Evolutionary conservation across 78 protist species (phyloP).

Genomic region (Paulinella micropora): DNA sequence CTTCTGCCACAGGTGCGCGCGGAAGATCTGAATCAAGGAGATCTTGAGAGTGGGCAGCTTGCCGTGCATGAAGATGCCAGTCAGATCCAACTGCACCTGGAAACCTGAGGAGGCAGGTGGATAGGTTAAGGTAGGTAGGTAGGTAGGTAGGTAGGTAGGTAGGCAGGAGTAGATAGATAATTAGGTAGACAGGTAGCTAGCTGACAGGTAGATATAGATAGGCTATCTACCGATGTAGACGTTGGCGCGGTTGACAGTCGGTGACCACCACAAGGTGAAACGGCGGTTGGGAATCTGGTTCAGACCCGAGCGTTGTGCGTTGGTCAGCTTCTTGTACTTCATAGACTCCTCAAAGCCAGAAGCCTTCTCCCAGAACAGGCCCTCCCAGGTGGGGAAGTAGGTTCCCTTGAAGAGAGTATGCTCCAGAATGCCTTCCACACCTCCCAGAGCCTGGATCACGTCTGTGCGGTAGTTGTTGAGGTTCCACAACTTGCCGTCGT

Average conservation of each 20-base stretch:
- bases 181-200: too few species aligned
- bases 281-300: constrained; percentile 99
- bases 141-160: too few species aligned
- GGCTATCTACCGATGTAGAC: constrained; percentile 98
- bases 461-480: constrained; percentile 97
- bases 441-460: constrained; percentile 97
- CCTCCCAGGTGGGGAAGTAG: constrained; percentile 98
- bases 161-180: too few species aligned
- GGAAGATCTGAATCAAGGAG: constrained; percentile 95
- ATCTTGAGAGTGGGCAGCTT: constrained; percentile 98
- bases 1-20: constrained; percentile 99
- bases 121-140: too few species aligned
- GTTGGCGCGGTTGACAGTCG: constrained; percentile 99
- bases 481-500: constrained; percentile 99
- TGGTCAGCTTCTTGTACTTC: constrained; percentile 97
- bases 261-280: constrained; percentile 99
- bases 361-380: constrained; percentile 98
- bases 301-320: constrained; percentile 98
- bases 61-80: constrained; percentile 99
- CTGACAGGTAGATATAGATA: constrained; percentile 95
- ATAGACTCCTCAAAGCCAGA: constrained; percentile 83
- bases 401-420: constrained; percentile 99
- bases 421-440: constrained; percentile 99
- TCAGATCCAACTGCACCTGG: constrained; percentile 97
- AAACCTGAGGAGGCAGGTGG: constrained; percentile 81